These are phyloP conservation scores for Lophiotrema nucula DNA, from an alignment of 495 filamentous ascomycete species.

Conservation along the genomic window DNA sequence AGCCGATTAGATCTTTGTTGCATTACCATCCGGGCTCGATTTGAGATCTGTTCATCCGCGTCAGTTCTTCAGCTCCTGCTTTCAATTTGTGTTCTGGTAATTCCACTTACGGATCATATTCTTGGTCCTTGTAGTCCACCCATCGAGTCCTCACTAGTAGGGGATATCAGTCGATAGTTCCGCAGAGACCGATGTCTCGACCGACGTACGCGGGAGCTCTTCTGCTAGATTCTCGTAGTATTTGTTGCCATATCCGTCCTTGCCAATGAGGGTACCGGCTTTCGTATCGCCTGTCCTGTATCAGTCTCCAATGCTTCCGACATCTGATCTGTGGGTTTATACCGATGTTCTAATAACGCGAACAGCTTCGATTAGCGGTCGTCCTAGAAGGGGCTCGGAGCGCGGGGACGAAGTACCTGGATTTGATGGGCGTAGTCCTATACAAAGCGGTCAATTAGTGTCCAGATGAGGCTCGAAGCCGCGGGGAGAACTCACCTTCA, in stretches of 20 bases:
- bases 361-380: slow-evolving; percentile 13
- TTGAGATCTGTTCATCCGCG: slow-evolving; percentile 55
- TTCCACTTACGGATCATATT: slow-evolving; percentile 71
- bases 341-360: slow-evolving; percentile 63
- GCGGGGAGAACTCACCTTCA: slow-evolving; percentile 61
- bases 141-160: slow-evolving; percentile 86
- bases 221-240: slow-evolving; percentile 91
- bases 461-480: slow-evolving; percentile 9
- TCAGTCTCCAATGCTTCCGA: slow-evolving; percentile 2
- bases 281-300: slow-evolving; percentile 85
- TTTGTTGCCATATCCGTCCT: slow-evolving; percentile 92
- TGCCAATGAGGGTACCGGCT: slow-evolving; percentile 80
- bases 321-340: background rate
- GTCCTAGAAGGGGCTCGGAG: background rate
- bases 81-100: background rate
- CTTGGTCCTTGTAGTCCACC: slow-evolving; percentile 90
- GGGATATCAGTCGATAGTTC: slow-evolving; percentile 13
- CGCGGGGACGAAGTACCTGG: slow-evolving; percentile 60
- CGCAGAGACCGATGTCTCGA: too few relatives aligned
- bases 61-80: background rate
- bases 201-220: slow-evolving; percentile 74
- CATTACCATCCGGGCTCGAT: slow-evolving; percentile 90
- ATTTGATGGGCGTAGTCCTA: slow-evolving; percentile 90
- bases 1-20: background rate
- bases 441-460: slow-evolving; percentile 41